phyloP scores from a whole-genome alignment of 768 basidiomycete species.

The Naganishia vishniacii region DNA sequence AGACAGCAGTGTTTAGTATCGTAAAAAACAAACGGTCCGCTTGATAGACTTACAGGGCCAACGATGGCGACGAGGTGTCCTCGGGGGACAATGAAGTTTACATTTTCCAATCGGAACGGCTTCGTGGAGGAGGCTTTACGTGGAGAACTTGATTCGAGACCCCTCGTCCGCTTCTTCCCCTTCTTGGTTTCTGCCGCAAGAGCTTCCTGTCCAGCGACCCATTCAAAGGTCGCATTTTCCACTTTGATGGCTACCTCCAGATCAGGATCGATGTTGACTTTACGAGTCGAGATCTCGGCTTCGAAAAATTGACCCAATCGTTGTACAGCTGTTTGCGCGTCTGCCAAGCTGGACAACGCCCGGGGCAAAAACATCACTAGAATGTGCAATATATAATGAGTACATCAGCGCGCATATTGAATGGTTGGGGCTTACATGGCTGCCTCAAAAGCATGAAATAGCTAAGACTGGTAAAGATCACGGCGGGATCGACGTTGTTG shows the following conservation, averaged over 20 bases:
- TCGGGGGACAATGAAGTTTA: constrained; percentile 57
- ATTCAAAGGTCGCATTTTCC: constrained; percentile 60
- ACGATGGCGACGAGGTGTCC: constrained; percentile 62
- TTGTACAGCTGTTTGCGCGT: constrained; percentile 61
- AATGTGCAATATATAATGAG: background rate
- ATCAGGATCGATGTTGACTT: constrained; percentile 52
- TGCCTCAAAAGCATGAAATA: constrained; percentile 62
- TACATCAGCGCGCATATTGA: too few species aligned
- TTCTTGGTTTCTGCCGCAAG: constrained; percentile 29
- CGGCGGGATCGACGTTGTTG: constrained; percentile 59
- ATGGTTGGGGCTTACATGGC: constrained; percentile 64
- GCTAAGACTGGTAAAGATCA: constrained; percentile 65
- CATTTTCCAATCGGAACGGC: constrained; percentile 56
- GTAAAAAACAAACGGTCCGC: too few species aligned
- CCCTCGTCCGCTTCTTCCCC: constrained; percentile 28
- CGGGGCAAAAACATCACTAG: constrained; percentile 44
- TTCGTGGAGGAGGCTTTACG: constrained; percentile 7
- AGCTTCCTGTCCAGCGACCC: constrained; percentile 53
- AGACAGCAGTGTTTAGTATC: background rate
- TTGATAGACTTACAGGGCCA: constrained; percentile 54
- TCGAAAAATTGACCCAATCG: constrained; percentile 55
- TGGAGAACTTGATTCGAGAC: constrained; percentile 12
- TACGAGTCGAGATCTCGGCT: constrained; percentile 54
- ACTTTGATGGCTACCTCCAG: constrained; percentile 56
- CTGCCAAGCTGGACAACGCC: constrained; percentile 58